phyloP scores from a whole-genome alignment of 2,329 filamentous ascomycete genomes.

The Xenoacremonium recifei region DNA sequence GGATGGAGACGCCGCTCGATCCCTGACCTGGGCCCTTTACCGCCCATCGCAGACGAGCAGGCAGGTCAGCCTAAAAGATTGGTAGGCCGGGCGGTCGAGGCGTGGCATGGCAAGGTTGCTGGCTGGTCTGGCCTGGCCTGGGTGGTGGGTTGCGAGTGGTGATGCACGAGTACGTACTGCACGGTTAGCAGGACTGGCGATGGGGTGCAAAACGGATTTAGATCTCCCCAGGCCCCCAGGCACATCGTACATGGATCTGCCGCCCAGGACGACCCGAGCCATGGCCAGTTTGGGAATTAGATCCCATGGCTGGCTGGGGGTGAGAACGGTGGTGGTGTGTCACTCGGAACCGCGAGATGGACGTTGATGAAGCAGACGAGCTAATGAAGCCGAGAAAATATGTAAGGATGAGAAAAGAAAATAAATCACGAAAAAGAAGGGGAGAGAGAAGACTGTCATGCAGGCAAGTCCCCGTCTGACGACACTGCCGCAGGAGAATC shows the following conservation, averaged over 20 bases:
- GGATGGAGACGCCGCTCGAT: slow-evolving; percentile 17
- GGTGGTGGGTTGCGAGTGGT: too few relatives aligned
- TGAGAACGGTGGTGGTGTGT: slow-evolving; percentile 3
- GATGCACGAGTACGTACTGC: too few relatives aligned
- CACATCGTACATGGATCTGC: background rate
- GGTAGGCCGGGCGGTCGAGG: too few relatives aligned
- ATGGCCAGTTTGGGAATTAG: background rate
- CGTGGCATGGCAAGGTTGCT: too few relatives aligned
- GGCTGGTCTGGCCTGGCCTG: too few relatives aligned
- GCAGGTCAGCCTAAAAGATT: too few relatives aligned
- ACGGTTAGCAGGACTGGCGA: too few relatives aligned
- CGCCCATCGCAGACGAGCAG: too few relatives aligned
- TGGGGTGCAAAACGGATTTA: too few relatives aligned
- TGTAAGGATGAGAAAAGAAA: slow-evolving; percentile 1
- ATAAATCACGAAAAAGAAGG: slow-evolving; percentile 4
- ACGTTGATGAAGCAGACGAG: background rate
- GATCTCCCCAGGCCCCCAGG: background rate
- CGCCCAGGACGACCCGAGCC: background rate
- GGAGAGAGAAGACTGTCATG: slow-evolving; percentile 5
- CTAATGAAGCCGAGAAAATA: slow-evolving; percentile 3
- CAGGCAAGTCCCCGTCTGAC: background rate
- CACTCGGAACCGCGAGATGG: background rate
- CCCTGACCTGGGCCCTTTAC: too few relatives aligned
- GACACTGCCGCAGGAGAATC: too few relatives aligned
- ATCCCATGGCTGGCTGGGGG: background rate